Percentiles rank a stretch among this genome's conserved stretches.
Conservation (phyloP, 2,329 filamentous ascomycete species). For the Scytalidium lignicola region DNA sequence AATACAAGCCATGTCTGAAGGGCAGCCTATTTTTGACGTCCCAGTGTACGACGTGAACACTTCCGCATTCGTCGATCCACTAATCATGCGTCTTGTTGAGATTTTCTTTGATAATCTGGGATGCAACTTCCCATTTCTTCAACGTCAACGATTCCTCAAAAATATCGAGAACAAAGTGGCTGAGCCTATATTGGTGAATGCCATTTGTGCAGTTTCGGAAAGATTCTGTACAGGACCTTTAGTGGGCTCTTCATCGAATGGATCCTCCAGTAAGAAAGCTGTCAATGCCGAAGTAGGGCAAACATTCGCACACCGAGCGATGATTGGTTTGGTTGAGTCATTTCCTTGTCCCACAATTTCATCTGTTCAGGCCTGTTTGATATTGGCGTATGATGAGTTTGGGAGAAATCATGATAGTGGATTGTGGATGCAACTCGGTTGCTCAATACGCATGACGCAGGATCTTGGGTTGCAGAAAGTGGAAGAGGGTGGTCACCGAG, state of each 20-base stretch:
- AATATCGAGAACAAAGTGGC: slow-evolving; percentile 75
- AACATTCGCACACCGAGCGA: slow-evolving; percentile 75
- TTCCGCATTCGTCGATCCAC: slow-evolving; percentile 60
- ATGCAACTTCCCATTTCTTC: slow-evolving; percentile 81
- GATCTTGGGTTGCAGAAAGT: slow-evolving; percentile 78
- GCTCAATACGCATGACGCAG: slow-evolving; percentile 78
- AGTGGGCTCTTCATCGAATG: slow-evolving; percentile 44
- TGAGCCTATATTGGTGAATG: slow-evolving; percentile 80
- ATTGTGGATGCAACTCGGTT: slow-evolving; percentile 88
- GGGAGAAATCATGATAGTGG: slow-evolving; percentile 84
- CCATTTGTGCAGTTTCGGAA: slow-evolving; percentile 76
- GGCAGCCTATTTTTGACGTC: slow-evolving; percentile 33
- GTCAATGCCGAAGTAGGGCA: slow-evolving; percentile 74
- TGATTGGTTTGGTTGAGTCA: slow-evolving; percentile 75
- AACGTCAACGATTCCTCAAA: slow-evolving; percentile 63
- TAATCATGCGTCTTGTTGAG: slow-evolving; percentile 72
- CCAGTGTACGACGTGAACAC: slow-evolving; percentile 76
- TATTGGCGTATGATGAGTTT: slow-evolving; percentile 86
- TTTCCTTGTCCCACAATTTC: slow-evolving; percentile 79
- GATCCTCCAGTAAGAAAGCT: slow-evolving; percentile 46
- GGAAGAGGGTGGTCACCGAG: slow-evolving; percentile 63
- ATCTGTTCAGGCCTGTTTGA: slow-evolving; percentile 75
- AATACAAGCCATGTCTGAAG: slow-evolving; percentile 22
- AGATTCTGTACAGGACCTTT: slow-evolving; percentile 64
- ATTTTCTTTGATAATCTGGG: slow-evolving; percentile 78